A percentile compares a stretch with the other conserved stretches of the same genome.
Conservation (phyloP, 2,329 filamentous ascomycete genomes). For the Nemania sp. region DNA sequence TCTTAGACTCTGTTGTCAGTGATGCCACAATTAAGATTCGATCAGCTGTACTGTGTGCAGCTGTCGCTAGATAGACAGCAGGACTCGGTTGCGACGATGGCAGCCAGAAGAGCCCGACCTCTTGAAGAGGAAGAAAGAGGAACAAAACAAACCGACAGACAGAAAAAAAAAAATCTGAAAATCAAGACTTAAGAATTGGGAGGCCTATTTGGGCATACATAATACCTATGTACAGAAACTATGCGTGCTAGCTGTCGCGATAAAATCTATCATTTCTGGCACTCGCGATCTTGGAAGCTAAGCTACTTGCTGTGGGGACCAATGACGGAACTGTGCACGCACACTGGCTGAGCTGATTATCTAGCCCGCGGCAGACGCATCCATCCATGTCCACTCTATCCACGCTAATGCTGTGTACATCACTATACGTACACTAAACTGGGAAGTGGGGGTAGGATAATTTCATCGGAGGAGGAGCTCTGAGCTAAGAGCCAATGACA, state of each 20-base stretch:
- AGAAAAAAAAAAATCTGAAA: not conserved
- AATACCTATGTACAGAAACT: no score
- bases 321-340: constrained; percentile 42
- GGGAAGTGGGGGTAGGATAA: constrained; percentile 18
- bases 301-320: constrained; percentile 25
- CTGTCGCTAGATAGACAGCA: not conserved
- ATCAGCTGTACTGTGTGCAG: not conserved
- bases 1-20: not conserved
- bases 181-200: constrained; percentile 2
- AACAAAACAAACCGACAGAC: no score
- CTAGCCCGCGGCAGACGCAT: constrained; percentile 5
- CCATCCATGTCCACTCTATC: not conserved
- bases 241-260: no score
- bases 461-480: constrained; percentile 9
- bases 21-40: not conserved
- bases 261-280: constrained; percentile 33
- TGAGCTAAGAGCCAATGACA: constrained; percentile 18
- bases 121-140: not conserved
- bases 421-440: not conserved
- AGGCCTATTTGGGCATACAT: constrained; percentile 11
- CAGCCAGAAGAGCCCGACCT: not conserved
- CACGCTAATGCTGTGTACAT: constrained; percentile 1
- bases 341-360: constrained; percentile 26
- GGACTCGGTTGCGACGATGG: not conserved
- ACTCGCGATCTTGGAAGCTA: constrained; percentile 31